phyloP scores from a whole-genome alignment of 202 grass and related monocot genomes.

The Setaria viridis region DNA sequence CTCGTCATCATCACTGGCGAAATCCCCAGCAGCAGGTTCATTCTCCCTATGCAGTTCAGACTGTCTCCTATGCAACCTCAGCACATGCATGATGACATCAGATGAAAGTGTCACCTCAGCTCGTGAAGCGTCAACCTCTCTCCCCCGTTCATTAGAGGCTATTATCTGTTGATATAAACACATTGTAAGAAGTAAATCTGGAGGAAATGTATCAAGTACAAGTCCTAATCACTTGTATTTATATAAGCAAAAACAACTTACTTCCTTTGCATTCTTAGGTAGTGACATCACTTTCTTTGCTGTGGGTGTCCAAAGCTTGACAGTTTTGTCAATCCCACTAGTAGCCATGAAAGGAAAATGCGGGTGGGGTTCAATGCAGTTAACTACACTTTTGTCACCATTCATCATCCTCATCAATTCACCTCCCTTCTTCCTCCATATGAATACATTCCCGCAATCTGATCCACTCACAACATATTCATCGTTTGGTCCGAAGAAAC shows the following conservation, averaged over 20 bases:
- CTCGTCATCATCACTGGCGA: constrained; percentile 55
- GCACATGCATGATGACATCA: constrained; percentile 74
- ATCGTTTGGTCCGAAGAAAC: constrained; percentile 82
- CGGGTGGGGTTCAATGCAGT: constrained; percentile 81
- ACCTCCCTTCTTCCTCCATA: constrained; percentile 84
- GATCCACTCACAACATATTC: constrained; percentile 90
- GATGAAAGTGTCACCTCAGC: constrained; percentile 50
- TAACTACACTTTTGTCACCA: constrained; percentile 69
- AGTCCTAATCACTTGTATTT: neutral
- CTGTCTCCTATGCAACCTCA: constrained; percentile 66
- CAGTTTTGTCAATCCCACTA: constrained; percentile 71
- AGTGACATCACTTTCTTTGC: constrained; percentile 35
- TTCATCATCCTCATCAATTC: constrained; percentile 75
- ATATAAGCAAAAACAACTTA: constrained; percentile 39
- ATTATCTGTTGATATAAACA: constrained; percentile 59
- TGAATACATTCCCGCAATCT: constrained; percentile 82
- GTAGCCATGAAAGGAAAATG: constrained; percentile 76
- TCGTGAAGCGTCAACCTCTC: constrained; percentile 49
- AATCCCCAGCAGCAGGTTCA: constrained; percentile 44
- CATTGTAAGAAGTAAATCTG: constrained; percentile 4
- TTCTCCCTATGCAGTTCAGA: constrained; percentile 48
- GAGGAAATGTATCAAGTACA: neutral
- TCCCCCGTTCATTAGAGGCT: constrained; percentile 57
- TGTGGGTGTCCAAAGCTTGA: constrained; percentile 75
- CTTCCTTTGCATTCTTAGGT: constrained; percentile 69